phyloP scores from a whole-genome alignment of 768 basidiomycete genomes.

The Lactifluus piperatus region DNA sequence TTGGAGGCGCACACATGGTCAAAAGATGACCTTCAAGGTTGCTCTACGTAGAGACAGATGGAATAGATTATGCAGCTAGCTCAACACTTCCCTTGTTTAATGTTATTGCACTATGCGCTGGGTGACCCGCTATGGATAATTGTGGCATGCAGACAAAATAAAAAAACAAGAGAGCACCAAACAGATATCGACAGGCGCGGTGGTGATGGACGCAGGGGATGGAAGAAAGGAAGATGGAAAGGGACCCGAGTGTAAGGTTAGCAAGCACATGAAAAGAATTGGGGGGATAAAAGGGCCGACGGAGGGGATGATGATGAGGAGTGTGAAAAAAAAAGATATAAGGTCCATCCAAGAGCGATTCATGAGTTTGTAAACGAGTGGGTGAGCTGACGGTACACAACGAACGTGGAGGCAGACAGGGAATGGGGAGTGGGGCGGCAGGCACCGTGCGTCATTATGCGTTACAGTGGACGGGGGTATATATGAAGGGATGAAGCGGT shows the following conservation, averaged over 20 bases:
- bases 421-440: slow-evolving; percentile 10
- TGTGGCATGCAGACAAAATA: slow-evolving; percentile 21
- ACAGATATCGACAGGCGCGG: slow-evolving; percentile 18
- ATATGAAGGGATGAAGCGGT: slow-evolving; percentile 18
- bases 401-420: slow-evolving; percentile 15
- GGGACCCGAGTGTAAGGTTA: slow-evolving; percentile 9
- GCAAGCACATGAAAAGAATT: slow-evolving; percentile 15
- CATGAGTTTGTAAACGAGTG: slow-evolving; percentile 21
- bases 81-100: slow-evolving; percentile 22
- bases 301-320: slow-evolving; percentile 10
- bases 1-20: background rate
- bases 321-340: background rate
- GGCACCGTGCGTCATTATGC: slow-evolving; percentile 21
- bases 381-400: slow-evolving; percentile 18
- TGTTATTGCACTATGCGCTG: slow-evolving; percentile 23
- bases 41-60: background rate
- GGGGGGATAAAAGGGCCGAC: background rate
- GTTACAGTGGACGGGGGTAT: slow-evolving; percentile 24
- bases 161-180: slow-evolving; percentile 22
- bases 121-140: slow-evolving; percentile 19
- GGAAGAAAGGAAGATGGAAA: no score
- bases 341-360: slow-evolving; percentile 21
- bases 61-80: slow-evolving; percentile 20
- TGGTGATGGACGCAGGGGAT: slow-evolving; percentile 2
- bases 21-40: background rate